Base-by-base conservation (phyloP, 2,329 filamentous ascomycete species). In the Colletotrichum chrysophilum region DNA sequence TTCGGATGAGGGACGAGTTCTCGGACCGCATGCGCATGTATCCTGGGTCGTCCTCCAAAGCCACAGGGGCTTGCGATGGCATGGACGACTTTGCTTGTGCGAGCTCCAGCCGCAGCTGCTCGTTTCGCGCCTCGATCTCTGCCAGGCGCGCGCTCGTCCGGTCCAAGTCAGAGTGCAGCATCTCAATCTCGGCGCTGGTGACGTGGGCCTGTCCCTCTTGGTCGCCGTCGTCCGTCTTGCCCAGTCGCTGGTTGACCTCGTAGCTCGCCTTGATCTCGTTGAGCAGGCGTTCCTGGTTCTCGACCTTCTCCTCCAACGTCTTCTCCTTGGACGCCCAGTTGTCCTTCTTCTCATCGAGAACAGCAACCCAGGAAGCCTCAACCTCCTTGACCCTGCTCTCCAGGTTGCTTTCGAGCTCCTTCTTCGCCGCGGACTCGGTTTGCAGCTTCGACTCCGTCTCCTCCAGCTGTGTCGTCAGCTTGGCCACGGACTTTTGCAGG, bases 211-310 rank as follows among this genome's bases (percentile, higher is more conserved):
- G 88, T 21, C 81, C 85, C 30, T 91, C 90, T 21, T 87, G 86
- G 24, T 94, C 92, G 12, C 86, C 86, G 68, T 91, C 91, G 38
- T 94, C 93, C 16, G 92, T 92, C 79, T 93, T 93, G 67, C 93
- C 96, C 66, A 99, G 88, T 66, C 97, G 91, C 83, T 98, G 96
- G 61, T 95, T 97, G 70, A 99, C 97, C 85, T 99, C 97, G 82
- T 98, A 98, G 86, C 93, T 98, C 30, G 97, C 97, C 86, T 98
- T 98, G 82, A 98, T 92, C 84, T 99, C 97, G 81, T 94, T 98
- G 79, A 99, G 86, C 52, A 99, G 86, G 8, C 96, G 93, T 65
- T 99, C 97, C 82, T 99, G 96, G 80, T 94, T 97, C 84, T 98
- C 96, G 4, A 98, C 89, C 86, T 98, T 98, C 80, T 98, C 96